phyloP scores from a whole-genome alignment of 768 basidiomycete species.

The Boletus rubescentipes region DNA sequence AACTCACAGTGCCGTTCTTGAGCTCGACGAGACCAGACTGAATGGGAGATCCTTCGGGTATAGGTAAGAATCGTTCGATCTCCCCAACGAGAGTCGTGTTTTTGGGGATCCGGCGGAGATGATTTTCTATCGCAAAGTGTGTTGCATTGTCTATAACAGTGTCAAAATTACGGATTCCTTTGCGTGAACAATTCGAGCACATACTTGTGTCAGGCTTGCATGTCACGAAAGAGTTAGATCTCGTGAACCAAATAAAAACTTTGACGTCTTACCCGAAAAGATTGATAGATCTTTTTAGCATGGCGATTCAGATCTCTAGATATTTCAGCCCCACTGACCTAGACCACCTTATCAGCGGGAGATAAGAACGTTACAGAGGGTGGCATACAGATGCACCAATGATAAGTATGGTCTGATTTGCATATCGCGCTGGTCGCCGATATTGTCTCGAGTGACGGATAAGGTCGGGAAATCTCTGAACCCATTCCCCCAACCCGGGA shows the following conservation, averaged over 20 bases:
- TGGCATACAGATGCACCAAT: constrained; percentile 31
- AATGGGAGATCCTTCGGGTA: constrained; percentile 1
- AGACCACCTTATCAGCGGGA: background rate
- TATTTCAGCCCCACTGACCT: constrained; percentile 7
- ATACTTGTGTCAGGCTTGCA: constrained; percentile 1
- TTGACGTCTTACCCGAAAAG: constrained; percentile 4
- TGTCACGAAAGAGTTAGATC: background rate
- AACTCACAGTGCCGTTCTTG: constrained; percentile 11
- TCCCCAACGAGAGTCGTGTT: constrained; percentile 12
- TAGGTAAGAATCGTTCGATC: constrained; percentile 6
- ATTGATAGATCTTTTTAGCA: constrained; percentile 5
- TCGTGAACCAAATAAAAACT: no score
- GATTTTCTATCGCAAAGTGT: background rate
- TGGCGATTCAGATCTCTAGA: constrained; percentile 10
- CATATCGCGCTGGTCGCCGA: constrained; percentile 36
- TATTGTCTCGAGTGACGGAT: constrained; percentile 44
- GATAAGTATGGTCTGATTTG: constrained; percentile 40
- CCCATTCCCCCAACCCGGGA: constrained; percentile 13
- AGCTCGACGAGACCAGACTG: constrained; percentile 13
- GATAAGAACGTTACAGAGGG: background rate
- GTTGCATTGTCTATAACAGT: background rate
- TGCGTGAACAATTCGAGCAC: no score
- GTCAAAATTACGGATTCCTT: background rate
- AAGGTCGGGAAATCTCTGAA: constrained; percentile 30
- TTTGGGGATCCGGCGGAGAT: background rate